Evolutionary conservation across 2,329 filamentous ascomycete genomes (phyloP), one percentile per base, ranked within the genome.

Genomic region (Trichoderma guizhouense): DNA sequence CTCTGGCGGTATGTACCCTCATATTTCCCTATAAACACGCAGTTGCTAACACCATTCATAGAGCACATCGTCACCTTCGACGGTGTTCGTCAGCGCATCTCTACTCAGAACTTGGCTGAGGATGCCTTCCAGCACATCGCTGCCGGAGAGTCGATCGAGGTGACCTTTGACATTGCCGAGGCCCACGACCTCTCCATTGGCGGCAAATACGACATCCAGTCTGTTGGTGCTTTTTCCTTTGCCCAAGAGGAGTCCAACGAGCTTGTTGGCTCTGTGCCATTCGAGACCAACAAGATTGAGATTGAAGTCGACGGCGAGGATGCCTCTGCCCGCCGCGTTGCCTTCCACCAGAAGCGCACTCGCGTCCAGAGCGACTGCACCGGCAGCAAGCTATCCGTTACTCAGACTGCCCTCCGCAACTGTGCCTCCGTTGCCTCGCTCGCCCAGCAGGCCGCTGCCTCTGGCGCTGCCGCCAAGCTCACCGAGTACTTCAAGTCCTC

Each of bases 401-500:
- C 88, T 21, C 78, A 79, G 26, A 85, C 79, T 4, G 90, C 89
- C 0, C 81, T 92, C 12, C 78, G 77, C 73, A 87, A 88, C 79
- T 89, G 89, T 76, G 81, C 83, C 7, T 81, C 79, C 18, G 82
- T 91, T 6, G 89, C 90, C 1, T 81, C 80, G 3, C 79, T 82
- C 4, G 89, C 90, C 11, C 84, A 87, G 1, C 77, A 79, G 1
- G 86, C 86, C 2, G 87, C 88, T 0, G 78, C 82, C 1, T 86
- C 83, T 0, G 87, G 86, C 32, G 75, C 82, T 0, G 83, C 84
- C 4, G 79, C 81, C 75, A 88, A 85, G 76, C 80, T 91, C 75
- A 80, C 79, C 43, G 87, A 90, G 77, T 92, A 90, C 83, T 93
- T 92, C 85, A 91, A 90, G 81, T 86, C 86, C 0, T 86, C 86